Base-by-base conservation (phyloP, 371 early-diverging fungal genomes). In the Mitosporidium daphniae region DNA sequence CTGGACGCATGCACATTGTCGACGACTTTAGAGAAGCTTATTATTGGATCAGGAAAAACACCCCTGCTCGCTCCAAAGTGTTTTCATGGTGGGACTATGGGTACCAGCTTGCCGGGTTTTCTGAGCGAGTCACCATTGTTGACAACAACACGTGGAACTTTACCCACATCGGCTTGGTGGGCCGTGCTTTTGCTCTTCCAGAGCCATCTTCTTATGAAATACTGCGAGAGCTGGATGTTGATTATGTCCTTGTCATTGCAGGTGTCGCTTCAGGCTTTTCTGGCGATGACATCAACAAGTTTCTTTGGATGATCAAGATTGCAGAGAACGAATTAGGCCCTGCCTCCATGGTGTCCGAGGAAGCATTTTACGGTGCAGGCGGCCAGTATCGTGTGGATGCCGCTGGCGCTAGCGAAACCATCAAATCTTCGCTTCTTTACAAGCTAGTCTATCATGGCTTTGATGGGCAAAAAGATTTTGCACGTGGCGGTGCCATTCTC, bases 61-160 rank as follows among this genome's bases (percentile, higher is more conserved):
- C 91, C 0, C 48, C 57, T 21, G 53, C 59, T 16, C 66, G 78
- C 35, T 73, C 77, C 35, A 78, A 75, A 49, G 60, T 94, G 34
- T 54, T 89, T 53, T 68, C 84, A 6, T 94, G 95, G 95, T 94
- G 95, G 95, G 95, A 94, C 50, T 94, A 94, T 39, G 95, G 95
- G 4, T 94, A 94, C 47, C 93, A 94, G 52, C 72, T 94, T 35
- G 77, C 95, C 0, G 95, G 95, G 17, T 77, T 94, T 75, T 67
- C 91, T 14, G 70, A 84, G 40, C 60, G 93, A 15, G 66, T 80
- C 0, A 75, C 75, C 0, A 47, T 94, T 14, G 91, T 94, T 11
- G 95, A 94, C 49, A 94, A 94, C 60, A 94, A 94, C 45, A 94
- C 95, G 0, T 93, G 93, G 89, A 94, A 94, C 57, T 91, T 89